These are phyloP conservation scores for Neofusicoccum parvum DNA, from an alignment of 2,329 filamentous ascomycete genomes.

Conservation along the genomic window DNA sequence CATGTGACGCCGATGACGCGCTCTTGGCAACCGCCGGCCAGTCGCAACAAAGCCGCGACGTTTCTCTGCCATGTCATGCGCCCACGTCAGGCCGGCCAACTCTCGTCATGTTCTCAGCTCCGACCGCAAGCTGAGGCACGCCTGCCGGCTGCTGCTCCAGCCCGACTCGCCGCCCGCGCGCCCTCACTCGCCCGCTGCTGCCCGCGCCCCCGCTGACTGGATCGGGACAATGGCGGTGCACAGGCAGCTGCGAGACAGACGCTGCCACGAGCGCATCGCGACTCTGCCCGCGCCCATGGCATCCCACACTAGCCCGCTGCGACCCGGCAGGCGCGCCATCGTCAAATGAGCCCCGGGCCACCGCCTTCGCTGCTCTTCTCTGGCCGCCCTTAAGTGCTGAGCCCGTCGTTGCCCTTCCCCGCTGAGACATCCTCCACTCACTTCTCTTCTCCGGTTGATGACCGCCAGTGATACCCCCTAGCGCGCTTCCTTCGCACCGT, in stretches of 20 bases:
- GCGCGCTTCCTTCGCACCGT: conserved; percentile 10
- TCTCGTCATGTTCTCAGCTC: conserved; percentile 10
- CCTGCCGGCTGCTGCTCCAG: too few species aligned
- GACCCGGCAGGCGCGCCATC: conserved; percentile 2
- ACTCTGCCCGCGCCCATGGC: conserved; percentile 7
- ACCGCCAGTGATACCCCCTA: conserved; percentile 4
- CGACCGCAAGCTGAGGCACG: background rate
- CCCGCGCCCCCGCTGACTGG: conserved; percentile 7
- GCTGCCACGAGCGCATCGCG: conserved; percentile 16
- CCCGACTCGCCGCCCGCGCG: background rate
- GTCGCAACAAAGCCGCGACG: background rate
- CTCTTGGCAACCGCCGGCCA: background rate
- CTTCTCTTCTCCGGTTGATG: background rate
- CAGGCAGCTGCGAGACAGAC: conserved; percentile 8
- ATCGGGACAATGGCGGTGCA: conserved; percentile 7
- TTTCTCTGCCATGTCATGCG: conserved; percentile 14
- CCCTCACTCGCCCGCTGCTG: background rate
- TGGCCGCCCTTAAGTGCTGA: background rate
- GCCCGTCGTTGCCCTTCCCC: background rate
- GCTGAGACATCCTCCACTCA: background rate
- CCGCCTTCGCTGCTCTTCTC: background rate
- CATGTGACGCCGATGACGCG: conserved; percentile 15
- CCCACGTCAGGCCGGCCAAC: conserved; percentile 14
- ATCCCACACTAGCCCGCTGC: background rate
- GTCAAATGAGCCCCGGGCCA: background rate